phyloP scores from a whole-genome alignment of 805 yeast species.

The Yamadazyma nakazawae region DNA sequence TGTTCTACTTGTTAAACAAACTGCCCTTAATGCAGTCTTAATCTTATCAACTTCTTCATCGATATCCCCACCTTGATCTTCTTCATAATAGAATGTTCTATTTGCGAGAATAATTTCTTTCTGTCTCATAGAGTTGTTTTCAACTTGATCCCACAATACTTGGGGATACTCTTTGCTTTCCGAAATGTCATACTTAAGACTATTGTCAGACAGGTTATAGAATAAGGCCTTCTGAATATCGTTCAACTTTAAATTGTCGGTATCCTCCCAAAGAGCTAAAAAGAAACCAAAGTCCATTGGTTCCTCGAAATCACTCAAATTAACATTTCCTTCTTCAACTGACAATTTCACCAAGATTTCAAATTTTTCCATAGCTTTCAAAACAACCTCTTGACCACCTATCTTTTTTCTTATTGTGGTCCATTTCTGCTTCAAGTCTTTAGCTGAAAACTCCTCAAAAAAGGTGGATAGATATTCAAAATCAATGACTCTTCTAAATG shows the following conservation, averaged over 20 bases:
- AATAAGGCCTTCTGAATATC: conserved; percentile 33
- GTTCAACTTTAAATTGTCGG: conserved; percentile 37
- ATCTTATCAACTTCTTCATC: conserved; percentile 26
- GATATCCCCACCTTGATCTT: conserved; percentile 5
- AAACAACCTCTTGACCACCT: conserved; percentile 51
- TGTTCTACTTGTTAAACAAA: conserved; percentile 53
- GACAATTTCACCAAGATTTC: conserved; percentile 60
- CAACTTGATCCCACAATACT: conserved; percentile 41
- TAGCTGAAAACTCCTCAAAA: conserved; percentile 42
- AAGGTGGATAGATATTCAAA: conserved; percentile 59
- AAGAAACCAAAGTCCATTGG: conserved; percentile 48
- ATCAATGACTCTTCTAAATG: conserved; percentile 57
- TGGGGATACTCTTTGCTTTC: conserved; percentile 10
- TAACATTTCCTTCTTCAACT: conserved; percentile 53
- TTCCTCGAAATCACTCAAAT: conserved; percentile 47
- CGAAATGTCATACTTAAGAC: conserved; percentile 34
- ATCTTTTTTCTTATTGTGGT: conserved; percentile 53
- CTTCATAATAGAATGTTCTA: conserved; percentile 41
- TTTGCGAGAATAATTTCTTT: conserved; percentile 55
- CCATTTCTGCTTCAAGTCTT: conserved; percentile 64
- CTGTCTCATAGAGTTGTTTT: conserved; percentile 65
- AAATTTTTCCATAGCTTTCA: conserved; percentile 61
- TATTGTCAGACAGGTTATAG: conserved; percentile 45
- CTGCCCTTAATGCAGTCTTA: conserved; percentile 47
- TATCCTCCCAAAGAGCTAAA: conserved; percentile 62